Evolutionary conservation across 2,329 filamentous ascomycete species (phyloP), one percentile per base, ranked within the genome.

Genomic region (Botrytis porri): DNA sequence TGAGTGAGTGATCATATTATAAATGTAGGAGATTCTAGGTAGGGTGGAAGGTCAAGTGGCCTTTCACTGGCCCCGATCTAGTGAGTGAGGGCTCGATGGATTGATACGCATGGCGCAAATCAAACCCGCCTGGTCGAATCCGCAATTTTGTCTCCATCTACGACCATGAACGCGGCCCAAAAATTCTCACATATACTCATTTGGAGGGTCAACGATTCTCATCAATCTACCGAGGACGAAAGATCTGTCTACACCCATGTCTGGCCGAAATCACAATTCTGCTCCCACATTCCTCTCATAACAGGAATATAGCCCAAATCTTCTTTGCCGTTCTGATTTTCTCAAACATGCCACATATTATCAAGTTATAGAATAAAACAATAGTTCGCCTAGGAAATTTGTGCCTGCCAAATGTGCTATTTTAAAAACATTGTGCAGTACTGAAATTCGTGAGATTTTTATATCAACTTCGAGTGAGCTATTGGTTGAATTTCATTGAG

Each of bases 1-100:
- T 72, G 41, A 64, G 29, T 70, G 57, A 70, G n/a, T 72, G 63
- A 69, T 57, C 25, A 25, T 69, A 48, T 69, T 48, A 57, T 41
- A 41, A n/a, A 41, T n/a, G 41, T 41, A 4, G 65, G 48, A 43
- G 14, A 18, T 8, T 69, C n/a, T 18, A 25, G 35, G 48, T 41
- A 32, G 14, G 32, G 10, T 41, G 9, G 14, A 57, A 57, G 48
- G 48, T 32, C 37, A 57, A 69, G 65, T 57, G 65, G 65, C 65
- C 65, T 57, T 57, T 20, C 16, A 32, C 25, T 22, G 7, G 18
- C 10, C 48, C 25, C n/a, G n/a, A 65, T 37, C 35, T 51, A 25
- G 32, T 35, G 48, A 67, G 20, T 54, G 63, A 25, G 32, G 14
- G 41, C 35, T 54, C 48, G 35, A 67, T 29, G 57, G 45, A 10